Evolutionary conservation across 129 eudicot genomes (phyloP).

Genomic region (Artemisia annua): DNA sequence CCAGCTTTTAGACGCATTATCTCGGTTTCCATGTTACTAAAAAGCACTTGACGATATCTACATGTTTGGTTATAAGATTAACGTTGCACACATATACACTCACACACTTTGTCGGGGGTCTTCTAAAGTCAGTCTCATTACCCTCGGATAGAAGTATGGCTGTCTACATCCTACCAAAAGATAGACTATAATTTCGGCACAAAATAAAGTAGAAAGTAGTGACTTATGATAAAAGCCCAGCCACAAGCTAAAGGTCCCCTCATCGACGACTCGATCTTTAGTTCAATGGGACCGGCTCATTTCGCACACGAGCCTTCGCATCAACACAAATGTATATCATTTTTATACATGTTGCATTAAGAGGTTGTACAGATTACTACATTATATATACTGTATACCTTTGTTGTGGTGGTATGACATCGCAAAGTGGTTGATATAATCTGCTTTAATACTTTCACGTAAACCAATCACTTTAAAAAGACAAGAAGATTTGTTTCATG

Average conservation of each 20-base stretch:
- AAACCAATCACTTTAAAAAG: slow-evolving; percentile 30
- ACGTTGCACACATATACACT: too few species aligned
- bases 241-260: not conserved
- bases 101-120: too few species aligned
- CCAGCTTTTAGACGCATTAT: not conserved
- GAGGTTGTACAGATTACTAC: not conserved
- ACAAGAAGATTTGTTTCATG: slow-evolving; percentile 20
- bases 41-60: not conserved
- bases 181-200: too few species aligned
- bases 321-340: not conserved
- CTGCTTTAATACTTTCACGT: slow-evolving; percentile 22
- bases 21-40: not conserved
- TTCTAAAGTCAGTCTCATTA: too few species aligned
- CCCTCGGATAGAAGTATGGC: too few species aligned
- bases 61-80: too few species aligned
- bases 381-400: not conserved
- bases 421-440: slow-evolving; percentile 18
- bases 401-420: slow-evolving; percentile 18
- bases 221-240: not conserved
- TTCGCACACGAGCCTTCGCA: not conserved
- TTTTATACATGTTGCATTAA: not conserved
- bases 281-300: not conserved
- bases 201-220: too few species aligned
- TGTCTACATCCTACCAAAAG: too few species aligned
- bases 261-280: not conserved